These are phyloP conservation scores for Podaxis sp. DNA, from an alignment of 768 basidiomycete species.

Conservation along the genomic window DNA sequence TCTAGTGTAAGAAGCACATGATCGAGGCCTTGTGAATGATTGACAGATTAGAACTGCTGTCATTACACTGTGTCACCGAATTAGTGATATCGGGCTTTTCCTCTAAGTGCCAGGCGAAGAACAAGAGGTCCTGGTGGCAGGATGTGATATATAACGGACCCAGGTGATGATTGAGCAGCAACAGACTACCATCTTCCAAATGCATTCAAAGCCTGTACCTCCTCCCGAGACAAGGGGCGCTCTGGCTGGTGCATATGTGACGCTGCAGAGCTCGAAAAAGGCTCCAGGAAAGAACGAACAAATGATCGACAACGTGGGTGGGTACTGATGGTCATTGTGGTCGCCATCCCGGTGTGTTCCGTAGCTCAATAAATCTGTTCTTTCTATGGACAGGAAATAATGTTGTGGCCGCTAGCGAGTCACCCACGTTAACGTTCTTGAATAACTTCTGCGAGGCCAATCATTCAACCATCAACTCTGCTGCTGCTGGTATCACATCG, in stretches of 20 bases:
- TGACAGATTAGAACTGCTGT: too few species aligned
- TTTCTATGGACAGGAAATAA: background rate
- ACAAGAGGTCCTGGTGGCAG: too few species aligned
- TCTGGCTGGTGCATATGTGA: background rate
- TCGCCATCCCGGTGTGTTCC: background rate
- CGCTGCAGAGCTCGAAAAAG: background rate
- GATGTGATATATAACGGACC: too few species aligned
- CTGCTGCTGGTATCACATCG: conserved; percentile 15
- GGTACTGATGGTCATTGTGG: background rate
- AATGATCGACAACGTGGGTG: background rate
- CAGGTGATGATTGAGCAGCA: too few species aligned
- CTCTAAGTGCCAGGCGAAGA: too few species aligned
- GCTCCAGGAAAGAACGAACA: conserved; percentile 7
- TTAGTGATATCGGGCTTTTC: too few species aligned
- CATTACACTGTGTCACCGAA: too few species aligned
- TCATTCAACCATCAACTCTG: background rate
- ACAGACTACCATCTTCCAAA: too few species aligned
- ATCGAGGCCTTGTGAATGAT: too few species aligned
- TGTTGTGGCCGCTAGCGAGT: background rate
- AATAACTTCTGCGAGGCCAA: conserved; percentile 26
- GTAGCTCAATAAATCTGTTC: background rate
- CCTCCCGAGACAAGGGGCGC: background rate
- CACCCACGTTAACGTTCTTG: conserved; percentile 3
- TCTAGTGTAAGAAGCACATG: too few species aligned
- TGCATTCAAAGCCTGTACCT: too few species aligned